Conservation (phyloP, 2,329 filamentous ascomycete species). For the Diaporthe longicolla region DNA sequence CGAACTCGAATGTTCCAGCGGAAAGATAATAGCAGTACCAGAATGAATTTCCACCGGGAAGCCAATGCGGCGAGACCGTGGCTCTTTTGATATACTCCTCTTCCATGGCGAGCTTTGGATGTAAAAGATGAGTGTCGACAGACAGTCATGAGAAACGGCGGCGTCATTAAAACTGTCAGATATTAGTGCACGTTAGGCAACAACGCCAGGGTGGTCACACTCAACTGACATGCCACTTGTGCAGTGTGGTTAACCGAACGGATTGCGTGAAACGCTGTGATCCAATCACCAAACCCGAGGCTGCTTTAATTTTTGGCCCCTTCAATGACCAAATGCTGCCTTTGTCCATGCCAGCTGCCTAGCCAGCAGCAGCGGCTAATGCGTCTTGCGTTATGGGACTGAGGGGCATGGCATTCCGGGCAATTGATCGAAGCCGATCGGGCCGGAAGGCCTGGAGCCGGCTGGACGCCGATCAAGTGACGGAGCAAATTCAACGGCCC, state of each 20-base stretch:
- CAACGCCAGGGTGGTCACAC: background rate
- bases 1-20: constrained; percentile 1
- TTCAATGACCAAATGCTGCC: too few relatives aligned
- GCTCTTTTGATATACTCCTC: constrained; percentile 10
- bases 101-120: background rate
- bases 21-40: background rate
- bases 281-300: background rate
- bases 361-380: too few relatives aligned
- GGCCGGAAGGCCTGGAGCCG: background rate
- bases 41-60: background rate
- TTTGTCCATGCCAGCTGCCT: too few relatives aligned
- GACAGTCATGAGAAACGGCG: background rate
- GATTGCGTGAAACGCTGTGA: background rate
- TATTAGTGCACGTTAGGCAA: background rate
- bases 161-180: background rate
- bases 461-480: background rate
- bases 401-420: too few relatives aligned
- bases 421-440: background rate
- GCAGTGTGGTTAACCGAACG: background rate
- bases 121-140: background rate
- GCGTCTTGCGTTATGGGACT: too few relatives aligned
- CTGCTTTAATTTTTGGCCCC: too few relatives aligned
- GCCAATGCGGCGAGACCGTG: constrained; percentile 8
- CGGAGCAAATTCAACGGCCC: background rate
- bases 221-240: background rate